Conservation (phyloP, 768 basidiomycete species). For the Xanthoconium stramineum region DNA sequence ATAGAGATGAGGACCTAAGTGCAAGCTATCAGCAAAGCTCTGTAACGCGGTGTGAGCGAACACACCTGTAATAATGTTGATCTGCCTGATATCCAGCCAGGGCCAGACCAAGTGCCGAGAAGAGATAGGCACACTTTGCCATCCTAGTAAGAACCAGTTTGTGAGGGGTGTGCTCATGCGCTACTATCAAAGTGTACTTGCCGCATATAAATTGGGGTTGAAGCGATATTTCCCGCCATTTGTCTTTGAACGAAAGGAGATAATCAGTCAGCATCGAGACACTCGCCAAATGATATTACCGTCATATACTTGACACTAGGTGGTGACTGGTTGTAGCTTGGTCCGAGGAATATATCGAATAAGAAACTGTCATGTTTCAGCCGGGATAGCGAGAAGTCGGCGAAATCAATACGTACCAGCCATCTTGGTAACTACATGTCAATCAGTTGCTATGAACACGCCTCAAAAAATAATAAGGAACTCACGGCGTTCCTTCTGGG, state of each 20-base stretch:
- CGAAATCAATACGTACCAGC: conserved; percentile 56
- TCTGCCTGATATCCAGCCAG: conserved; percentile 89
- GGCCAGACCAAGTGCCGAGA: conserved; percentile 89
- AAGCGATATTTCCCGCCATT: conserved; percentile 87
- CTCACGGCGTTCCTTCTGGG: conserved; percentile 91
- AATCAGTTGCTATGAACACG: conserved; percentile 1
- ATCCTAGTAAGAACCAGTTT: conserved; percentile 47
- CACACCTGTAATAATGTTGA: conserved; percentile 83
- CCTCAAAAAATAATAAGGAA: conserved; percentile 12
- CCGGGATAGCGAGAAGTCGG: neutral
- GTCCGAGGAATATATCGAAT: conserved; percentile 92
- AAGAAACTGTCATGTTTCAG: conserved; percentile 45
- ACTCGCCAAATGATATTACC: conserved; percentile 25
- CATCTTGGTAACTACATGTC: conserved; percentile 73
- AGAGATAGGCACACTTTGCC: conserved; percentile 93
- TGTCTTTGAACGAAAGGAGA: conserved; percentile 45
- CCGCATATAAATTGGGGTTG: conserved; percentile 93
- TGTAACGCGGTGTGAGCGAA: neutral
- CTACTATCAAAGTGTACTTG: conserved; percentile 33
- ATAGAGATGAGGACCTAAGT: conserved; percentile 81
- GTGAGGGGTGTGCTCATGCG: neutral
- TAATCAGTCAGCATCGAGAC: conserved; percentile 10
- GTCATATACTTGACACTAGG: conserved; percentile 72
- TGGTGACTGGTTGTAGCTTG: conserved; percentile 84
- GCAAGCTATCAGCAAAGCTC: neutral